These are phyloP conservation scores for Trichoderma sp. DNA, from an alignment of 2,329 filamentous ascomycete species.

Conservation along the genomic window DNA sequence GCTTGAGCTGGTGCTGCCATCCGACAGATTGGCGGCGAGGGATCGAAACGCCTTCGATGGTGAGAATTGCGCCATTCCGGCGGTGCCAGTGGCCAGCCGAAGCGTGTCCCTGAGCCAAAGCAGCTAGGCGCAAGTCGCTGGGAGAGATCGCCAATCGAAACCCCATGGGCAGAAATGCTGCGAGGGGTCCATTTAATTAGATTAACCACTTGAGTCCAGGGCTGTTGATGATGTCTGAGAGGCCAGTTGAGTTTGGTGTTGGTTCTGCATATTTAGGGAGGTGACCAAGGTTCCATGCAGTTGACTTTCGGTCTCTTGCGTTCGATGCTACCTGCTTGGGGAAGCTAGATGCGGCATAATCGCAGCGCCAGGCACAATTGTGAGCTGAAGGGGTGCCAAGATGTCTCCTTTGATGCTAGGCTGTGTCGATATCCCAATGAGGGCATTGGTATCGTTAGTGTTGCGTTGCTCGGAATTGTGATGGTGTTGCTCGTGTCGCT, in stretches of 20 bases:
- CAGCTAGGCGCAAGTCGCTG: not conserved
- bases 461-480: not conserved
- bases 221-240: not conserved
- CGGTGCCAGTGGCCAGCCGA: not conserved
- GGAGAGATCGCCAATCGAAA: conserved; percentile 6
- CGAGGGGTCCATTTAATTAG: conserved; percentile 1
- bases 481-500: not conserved
- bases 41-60: conserved; percentile 18
- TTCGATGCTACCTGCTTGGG: not conserved
- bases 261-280: not conserved
- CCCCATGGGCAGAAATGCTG: conserved; percentile 12
- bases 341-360: not conserved
- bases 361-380: not conserved
- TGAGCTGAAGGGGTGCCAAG: not conserved
- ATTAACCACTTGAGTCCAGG: not conserved
- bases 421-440: not conserved
- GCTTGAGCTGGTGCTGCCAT: not conserved
- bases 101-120: conserved; percentile 2
- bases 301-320: not conserved
- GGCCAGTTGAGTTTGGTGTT: not conserved
- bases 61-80: conserved; percentile 20
- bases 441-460: not conserved
- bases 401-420: not conserved
- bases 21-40: conserved; percentile 6
- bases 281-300: not conserved